A percentile compares a stretch with the other conserved stretches of the same genome.
phyloP scores from a whole-genome alignment of 306 rosid species.

The Rosa lucieae region DNA sequence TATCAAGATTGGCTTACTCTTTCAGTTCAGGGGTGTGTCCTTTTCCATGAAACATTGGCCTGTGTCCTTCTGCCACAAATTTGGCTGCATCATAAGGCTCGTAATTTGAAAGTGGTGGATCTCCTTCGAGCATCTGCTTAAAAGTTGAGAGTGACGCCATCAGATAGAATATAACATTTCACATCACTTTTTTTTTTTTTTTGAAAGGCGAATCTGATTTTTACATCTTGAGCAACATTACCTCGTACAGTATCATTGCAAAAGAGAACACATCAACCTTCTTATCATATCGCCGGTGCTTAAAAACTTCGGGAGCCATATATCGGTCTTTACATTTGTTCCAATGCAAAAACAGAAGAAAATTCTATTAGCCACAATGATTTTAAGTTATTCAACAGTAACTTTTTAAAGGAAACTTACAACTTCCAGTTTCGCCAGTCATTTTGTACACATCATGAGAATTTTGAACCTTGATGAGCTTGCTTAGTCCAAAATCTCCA shows the following conservation, averaged over 20 bases:
- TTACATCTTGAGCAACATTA: conserved; percentile 33
- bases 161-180: conserved; percentile 16
- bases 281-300: conserved; percentile 83
- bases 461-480: conserved; percentile 87
- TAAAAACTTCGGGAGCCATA: conserved; percentile 97
- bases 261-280: conserved; percentile 96
- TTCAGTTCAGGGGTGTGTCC: conserved; percentile 57
- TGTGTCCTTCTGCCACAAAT: conserved; percentile 79
- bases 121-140: conserved; percentile 93
- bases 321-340: conserved; percentile 66
- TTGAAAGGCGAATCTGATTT: background rate
- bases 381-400: conserved; percentile 11
- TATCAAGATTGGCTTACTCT: conserved; percentile 51
- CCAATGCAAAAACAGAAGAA: conserved; percentile 24
- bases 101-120: conserved; percentile 69
- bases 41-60: conserved; percentile 68
- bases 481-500: conserved; percentile 97
- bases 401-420: conserved; percentile 55
- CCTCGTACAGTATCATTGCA: conserved; percentile 94
- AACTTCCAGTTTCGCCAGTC: conserved; percentile 99
- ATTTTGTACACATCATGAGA: conserved; percentile 96
- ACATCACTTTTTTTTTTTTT: background rate
- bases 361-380: conserved; percentile 7
- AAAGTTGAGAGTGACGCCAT: conserved; percentile 27
- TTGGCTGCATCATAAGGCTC: conserved; percentile 94